Evolutionary conservation across 345 rosid species (phyloP), one percentile per base, ranked within the genome.

Genomic region (Psidium friedrichsthalianum): DNA sequence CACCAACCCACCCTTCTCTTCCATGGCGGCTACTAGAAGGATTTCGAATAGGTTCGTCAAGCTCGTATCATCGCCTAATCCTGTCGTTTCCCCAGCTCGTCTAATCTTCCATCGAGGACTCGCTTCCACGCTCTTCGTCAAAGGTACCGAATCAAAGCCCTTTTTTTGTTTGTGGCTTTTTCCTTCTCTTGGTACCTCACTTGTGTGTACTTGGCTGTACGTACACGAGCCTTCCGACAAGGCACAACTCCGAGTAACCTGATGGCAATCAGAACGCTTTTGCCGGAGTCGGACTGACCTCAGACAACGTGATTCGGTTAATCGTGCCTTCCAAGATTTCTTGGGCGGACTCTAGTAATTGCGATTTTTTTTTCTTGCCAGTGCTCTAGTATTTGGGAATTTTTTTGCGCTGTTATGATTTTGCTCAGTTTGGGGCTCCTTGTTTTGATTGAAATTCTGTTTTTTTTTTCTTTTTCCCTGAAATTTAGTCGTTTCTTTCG

Each of bases 91-190:
- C 36, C 82, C 87, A 12, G 56, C 87, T 69, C 88, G 20, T 20
- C 49, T 89, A 69, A 29, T 86, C 82, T 83, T 88, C 85, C 83
- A 15, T 80, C 87, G 89, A 40, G 88, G 90, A 56, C 56, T 90
- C 81, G 57, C 90, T 74, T 88, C 90, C 32, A 90, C 82, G 86
- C 88, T 90, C n/a, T 89, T 88, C 52, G 87, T 91, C 86, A 89
- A 87, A 92, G 91, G 92, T 89, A 82, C 42, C 83, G 47, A 6
- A 53, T 74, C 83, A 9, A 16, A 64, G 1, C 1, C 18, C 12
- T 82, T 25, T 2, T n/a, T 6, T n/a, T 5, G 54, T 29, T 9
- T 42, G 11, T 24, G 52, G 9, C 2, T 42, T 29, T 55, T 54
- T 56, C 2, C 27, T 74, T 84, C 47, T 74, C 44, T 58, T 32